Base-by-base conservation (phyloP, 441 rosid species). In the Aleurites moluccanus region DNA sequence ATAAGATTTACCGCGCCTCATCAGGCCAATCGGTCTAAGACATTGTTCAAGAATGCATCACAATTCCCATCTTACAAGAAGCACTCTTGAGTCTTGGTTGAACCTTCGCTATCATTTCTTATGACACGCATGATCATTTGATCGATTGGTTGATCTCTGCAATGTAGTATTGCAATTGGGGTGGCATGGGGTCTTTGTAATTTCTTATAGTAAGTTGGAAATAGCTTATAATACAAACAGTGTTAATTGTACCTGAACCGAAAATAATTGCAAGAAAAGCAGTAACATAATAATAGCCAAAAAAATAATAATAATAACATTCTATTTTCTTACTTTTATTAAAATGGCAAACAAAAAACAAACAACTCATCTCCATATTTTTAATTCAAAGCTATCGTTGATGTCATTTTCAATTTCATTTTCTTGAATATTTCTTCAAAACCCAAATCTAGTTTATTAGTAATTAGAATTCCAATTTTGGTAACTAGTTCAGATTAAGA, bases 1-100 rank as follows among this genome's bases (percentile, higher is more conserved):
- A 81, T 56, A 84, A 89, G 75, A 80, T 85, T 28, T 73, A 77
- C 42, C 78, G 75, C 2, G 44, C 71, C 50, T 81, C 85, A 15
- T 81, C 93, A 23, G 53, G 79, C 74, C 85, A 69, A 67, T 69
- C 47, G 70, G 73, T 59, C 16, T 72, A 38, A 70, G 60, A 35
- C 27, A 49, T 21, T 38, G 18, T 42, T 56, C 1, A 55, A 20
- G 49, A 15, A 44, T 13, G 16, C 49, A 16, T 4, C 65, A 21
- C 21, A 5, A 45, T 10, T 40, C 5, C 28, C 0, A 21, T 8
- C 20, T 30, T 9, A 61, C 27, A 21, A 1, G 67, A 45, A 0
- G 47, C 14, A 30, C 30, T 0, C 8, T 38, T 6, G 40, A 38
- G 40, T 27, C 53, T n/a, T 27, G 55, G 35, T 53, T 27, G 65